Percentiles rank a stretch among this genome's conserved stretches.
Conservation (phyloP, 2,329 filamentous ascomycete genomes). For the Ophiostoma perfectum region DNA sequence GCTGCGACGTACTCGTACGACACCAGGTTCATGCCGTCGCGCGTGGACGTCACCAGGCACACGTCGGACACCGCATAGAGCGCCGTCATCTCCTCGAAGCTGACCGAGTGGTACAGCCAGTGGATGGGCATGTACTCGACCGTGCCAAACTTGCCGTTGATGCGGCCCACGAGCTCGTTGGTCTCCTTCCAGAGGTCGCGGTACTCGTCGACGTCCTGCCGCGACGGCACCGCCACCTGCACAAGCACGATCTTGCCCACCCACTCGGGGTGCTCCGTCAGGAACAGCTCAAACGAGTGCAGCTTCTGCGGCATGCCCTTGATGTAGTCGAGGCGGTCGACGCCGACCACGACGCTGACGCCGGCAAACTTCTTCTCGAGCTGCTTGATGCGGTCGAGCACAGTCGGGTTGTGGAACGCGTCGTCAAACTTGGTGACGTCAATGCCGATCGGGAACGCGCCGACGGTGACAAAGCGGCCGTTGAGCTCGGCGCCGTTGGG, state of each 20-base stretch:
- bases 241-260: slow-evolving; percentile 95
- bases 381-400: slow-evolving; percentile 79
- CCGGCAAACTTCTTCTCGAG: slow-evolving; percentile 89
- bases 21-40: slow-evolving; percentile 97
- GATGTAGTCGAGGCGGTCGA: slow-evolving; percentile 96
- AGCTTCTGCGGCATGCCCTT: slow-evolving; percentile 98
- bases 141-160: slow-evolving; percentile 95
- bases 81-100: slow-evolving; percentile 89
- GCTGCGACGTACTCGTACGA: slow-evolving; percentile 98
- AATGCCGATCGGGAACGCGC: slow-evolving; percentile 96
- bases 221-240: slow-evolving; percentile 89
- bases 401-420: slow-evolving; percentile 75
- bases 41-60: slow-evolving; percentile 88
- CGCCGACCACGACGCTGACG: slow-evolving; percentile 92
- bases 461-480: slow-evolving; percentile 81
- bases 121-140: slow-evolving; percentile 99
- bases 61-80: slow-evolving; percentile 89
- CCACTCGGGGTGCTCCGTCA: slow-evolving; percentile 96
- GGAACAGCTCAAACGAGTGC: slow-evolving; percentile 91
- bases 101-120: slow-evolving; percentile 94
- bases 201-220: slow-evolving; percentile 96
- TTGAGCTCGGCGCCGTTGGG: slow-evolving; percentile 91
- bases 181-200: slow-evolving; percentile 92
- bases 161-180: slow-evolving; percentile 92
- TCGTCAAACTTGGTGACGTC: slow-evolving; percentile 95